Percentiles rank a stretch among this genome's conserved stretches.
phyloP scores from a whole-genome alignment of 2,329 filamentous ascomycete species.

The Monilinia fructicola region DNA sequence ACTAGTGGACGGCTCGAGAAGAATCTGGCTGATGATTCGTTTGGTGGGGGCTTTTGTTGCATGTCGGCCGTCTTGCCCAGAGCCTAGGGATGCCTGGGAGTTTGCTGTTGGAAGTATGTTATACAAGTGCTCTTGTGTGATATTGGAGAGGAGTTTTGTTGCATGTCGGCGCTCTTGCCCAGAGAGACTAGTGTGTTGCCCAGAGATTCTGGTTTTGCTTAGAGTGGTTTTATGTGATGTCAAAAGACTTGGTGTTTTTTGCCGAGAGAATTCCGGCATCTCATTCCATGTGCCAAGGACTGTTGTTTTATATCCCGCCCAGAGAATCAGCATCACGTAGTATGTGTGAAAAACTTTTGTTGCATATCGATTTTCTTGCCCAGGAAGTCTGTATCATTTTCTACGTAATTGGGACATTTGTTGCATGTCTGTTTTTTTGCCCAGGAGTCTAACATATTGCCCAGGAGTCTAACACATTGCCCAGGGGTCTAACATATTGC shows the following conservation, averaged over 20 bases:
- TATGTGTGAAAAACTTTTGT: background rate
- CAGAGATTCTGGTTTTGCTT: background rate
- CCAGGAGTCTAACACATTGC: background rate
- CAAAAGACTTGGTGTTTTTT: background rate
- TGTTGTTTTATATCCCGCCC: too few relatives aligned
- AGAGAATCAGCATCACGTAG: too few relatives aligned
- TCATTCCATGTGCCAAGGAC: too few relatives aligned
- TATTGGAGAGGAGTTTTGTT: too few relatives aligned
- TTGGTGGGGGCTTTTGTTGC: background rate
- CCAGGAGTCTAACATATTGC: background rate
- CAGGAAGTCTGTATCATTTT: too few relatives aligned
- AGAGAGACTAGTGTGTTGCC: background rate
- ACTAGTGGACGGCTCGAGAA: background rate
- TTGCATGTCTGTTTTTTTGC: background rate
- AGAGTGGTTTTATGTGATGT: too few relatives aligned
- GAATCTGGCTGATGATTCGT: background rate
- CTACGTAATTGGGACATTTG: too few relatives aligned
- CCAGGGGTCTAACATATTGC: background rate
- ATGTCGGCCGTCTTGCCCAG: background rate
- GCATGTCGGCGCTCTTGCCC: background rate
- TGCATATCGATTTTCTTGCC: background rate
- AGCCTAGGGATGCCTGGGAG: background rate
- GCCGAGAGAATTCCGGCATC: too few relatives aligned
- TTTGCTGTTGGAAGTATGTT: too few relatives aligned
- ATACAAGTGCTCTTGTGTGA: too few relatives aligned